phyloP scores from a whole-genome alignment of 2,329 filamentous ascomycete genomes.

The Huntiella moniliformis region DNA sequence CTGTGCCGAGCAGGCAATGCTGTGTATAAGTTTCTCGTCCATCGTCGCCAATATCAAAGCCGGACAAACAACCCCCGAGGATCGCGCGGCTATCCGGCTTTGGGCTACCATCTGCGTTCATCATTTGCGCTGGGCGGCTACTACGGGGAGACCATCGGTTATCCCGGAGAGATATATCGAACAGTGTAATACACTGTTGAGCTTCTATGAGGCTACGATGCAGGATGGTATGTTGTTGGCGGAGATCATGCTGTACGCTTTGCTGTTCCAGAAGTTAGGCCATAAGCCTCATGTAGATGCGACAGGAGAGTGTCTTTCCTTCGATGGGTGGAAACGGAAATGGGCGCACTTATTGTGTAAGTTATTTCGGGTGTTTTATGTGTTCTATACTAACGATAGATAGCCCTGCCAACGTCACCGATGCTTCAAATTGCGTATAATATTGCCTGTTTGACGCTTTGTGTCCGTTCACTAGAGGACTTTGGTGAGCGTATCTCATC shows the following conservation, averaged over 20 bases:
- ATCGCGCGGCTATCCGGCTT: constrained; percentile 18
- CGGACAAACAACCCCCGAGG: constrained; percentile 17
- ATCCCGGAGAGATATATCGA: constrained; percentile 21
- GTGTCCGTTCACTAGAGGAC: constrained; percentile 10
- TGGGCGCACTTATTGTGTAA: constrained; percentile 11
- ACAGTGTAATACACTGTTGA: constrained; percentile 23
- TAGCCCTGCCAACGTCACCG: constrained; percentile 8
- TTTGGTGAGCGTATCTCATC: constrained; percentile 10
- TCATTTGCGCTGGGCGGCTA: constrained; percentile 23
- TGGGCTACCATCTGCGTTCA: constrained; percentile 22
- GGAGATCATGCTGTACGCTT: constrained; percentile 21
- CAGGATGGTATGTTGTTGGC: constrained; percentile 23
- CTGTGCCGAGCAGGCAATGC: constrained; percentile 25
- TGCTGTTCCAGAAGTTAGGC: constrained; percentile 20
- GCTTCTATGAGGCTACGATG: constrained; percentile 23
- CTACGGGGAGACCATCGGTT: constrained; percentile 22
- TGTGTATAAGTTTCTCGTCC: constrained; percentile 24
- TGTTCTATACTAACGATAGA: not conserved
- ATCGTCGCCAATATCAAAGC: constrained; percentile 20
- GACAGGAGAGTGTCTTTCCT: constrained; percentile 14
- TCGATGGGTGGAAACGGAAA: constrained; percentile 10
- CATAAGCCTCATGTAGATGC: constrained; percentile 17
- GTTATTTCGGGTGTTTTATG: not conserved
- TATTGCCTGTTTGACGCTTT: constrained; percentile 10
- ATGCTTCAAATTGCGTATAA: constrained; percentile 12